Conservation (phyloP, 805 yeast genomes). For the Hanseniaspora osmophila region DNA sequence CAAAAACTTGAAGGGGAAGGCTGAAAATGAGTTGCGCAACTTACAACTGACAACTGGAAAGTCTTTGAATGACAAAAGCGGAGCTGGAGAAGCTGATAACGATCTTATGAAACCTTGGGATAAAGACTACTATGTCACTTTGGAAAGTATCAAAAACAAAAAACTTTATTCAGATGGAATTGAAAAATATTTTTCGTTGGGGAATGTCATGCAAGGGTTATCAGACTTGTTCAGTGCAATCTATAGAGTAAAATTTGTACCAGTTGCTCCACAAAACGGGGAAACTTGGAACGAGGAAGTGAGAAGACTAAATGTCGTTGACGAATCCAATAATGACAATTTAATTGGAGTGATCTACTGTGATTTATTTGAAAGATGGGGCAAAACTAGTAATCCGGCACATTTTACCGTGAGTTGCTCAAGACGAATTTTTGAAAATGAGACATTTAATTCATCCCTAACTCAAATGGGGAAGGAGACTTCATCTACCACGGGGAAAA, state of each 20-base stretch:
- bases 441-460: conserved; percentile 14
- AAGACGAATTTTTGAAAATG: conserved; percentile 53
- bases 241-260: conserved; percentile 65
- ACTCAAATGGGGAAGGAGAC: conserved; percentile 3
- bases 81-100: conserved; percentile 23
- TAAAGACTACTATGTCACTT: conserved; percentile 44
- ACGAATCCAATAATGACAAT: conserved; percentile 41
- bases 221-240: conserved; percentile 53
- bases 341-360: conserved; percentile 72
- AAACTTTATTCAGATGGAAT: neutral
- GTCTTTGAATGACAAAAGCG: conserved; percentile 11
- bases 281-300: conserved; percentile 88
- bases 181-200: conserved; percentile 55
- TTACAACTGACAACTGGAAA: conserved; percentile 14
- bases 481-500: conserved; percentile 25
- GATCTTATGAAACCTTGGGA: conserved; percentile 73
- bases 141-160: neutral
- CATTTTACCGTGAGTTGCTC: conserved; percentile 94
- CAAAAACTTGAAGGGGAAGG: conserved; percentile 34
- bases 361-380: conserved; percentile 68
- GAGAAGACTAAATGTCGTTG: conserved; percentile 61
- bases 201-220: conserved; percentile 74
- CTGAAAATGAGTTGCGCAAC: conserved; percentile 41
- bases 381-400: conserved; percentile 75
- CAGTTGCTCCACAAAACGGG: conserved; percentile 36